phyloP scores from a whole-genome alignment of 1,139 yeast genomes.

The Arxiozyma telluris region DNA sequence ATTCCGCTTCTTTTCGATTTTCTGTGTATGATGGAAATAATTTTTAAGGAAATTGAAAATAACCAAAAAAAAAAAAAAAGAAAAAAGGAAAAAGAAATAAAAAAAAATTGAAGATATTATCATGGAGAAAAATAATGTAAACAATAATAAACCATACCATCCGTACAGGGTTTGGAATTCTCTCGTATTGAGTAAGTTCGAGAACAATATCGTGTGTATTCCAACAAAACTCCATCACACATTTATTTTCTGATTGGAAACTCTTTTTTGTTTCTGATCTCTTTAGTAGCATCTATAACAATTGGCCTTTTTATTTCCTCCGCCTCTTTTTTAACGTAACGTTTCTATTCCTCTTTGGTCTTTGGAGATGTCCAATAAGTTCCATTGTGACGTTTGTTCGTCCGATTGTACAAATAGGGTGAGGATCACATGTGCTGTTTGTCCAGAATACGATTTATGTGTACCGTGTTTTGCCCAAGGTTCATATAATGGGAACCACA shows the following conservation, averaged over 20 bases:
- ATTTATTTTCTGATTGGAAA: not conserved
- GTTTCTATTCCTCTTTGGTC: not conserved
- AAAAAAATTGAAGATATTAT: not conserved
- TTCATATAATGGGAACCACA: conserved; percentile 67
- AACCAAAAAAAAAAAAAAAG: not conserved
- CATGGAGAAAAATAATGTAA: not conserved
- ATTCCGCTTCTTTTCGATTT: not conserved
- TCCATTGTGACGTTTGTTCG: conserved; percentile 92
- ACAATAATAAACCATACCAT: not conserved
- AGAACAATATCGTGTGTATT: not conserved
- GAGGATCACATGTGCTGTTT: conserved; percentile 82
- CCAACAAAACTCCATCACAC: not conserved
- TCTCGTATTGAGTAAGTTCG: not conserved
- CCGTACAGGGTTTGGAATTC: not conserved
- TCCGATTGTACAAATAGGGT: conserved; percentile 90
- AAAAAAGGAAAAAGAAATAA: too few relatives aligned
- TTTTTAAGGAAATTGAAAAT: too few relatives aligned
- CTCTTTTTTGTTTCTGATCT: not conserved
- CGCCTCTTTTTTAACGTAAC: too few relatives aligned
- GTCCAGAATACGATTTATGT: conserved; percentile 89
- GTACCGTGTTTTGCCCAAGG: conserved; percentile 95
- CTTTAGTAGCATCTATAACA: not conserved
- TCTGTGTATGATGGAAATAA: not conserved
- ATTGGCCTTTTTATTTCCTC: not conserved
- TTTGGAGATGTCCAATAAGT: conserved; percentile 37